Percentiles rank a stretch among this genome's conserved stretches.
phyloP scores from a whole-genome alignment of 257 asterid genomes.

The Eucommia ulmoides region DNA sequence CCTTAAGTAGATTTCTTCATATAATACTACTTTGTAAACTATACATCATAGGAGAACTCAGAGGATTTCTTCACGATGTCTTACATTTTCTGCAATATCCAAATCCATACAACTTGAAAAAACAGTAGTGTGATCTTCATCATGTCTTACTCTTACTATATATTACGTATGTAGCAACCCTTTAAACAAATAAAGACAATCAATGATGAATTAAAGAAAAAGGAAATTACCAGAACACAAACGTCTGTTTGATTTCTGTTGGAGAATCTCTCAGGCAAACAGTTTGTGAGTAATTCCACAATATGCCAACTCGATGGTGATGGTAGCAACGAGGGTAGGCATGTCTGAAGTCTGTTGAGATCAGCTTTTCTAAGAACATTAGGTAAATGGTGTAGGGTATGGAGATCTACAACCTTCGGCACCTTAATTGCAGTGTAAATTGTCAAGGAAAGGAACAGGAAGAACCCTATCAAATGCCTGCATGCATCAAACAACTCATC shows the following conservation, averaged over 20 bases:
- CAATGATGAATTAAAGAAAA: neutral
- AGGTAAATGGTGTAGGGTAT: slow-evolving; percentile 43
- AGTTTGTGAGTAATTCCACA: neutral
- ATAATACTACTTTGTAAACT: no score
- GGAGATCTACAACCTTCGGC: slow-evolving; percentile 65
- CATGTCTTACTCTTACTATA: no score
- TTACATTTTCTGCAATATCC: no score
- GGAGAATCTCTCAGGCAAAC: slow-evolving; percentile 3
- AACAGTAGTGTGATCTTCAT: no score
- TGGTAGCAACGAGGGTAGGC: slow-evolving; percentile 61
- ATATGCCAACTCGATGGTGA: slow-evolving; percentile 31
- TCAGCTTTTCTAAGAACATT: slow-evolving; percentile 63
- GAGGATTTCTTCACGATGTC: no score
- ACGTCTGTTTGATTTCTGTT: neutral
- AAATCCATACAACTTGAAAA: no score
- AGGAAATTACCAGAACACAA: slow-evolving; percentile 1
- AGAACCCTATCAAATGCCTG: slow-evolving; percentile 99
- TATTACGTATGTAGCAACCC: no score
- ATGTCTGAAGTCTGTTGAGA: slow-evolving; percentile 52
- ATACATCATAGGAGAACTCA: no score
- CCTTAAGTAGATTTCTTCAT: no score
- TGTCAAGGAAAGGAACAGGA: slow-evolving; percentile 79
- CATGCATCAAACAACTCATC: no score
- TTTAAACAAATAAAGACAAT: no score
- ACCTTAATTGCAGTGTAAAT: slow-evolving; percentile 77